These are phyloP conservation scores for Cordyceps cicadae DNA, from an alignment of 2,329 filamentous ascomycete genomes.

Conservation along the genomic window DNA sequence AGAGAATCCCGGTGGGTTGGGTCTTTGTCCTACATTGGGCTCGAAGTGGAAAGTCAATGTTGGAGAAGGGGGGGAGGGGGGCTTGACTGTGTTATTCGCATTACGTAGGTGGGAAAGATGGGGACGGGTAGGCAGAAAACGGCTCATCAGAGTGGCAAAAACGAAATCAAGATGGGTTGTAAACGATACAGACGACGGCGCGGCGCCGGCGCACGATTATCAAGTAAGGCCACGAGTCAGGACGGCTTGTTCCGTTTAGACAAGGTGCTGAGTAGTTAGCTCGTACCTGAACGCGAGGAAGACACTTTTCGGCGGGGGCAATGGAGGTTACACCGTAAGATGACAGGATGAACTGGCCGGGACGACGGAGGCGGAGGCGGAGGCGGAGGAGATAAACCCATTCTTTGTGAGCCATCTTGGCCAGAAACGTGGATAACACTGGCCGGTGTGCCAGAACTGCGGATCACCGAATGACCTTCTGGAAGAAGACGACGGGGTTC, in stretches of 20 bases:
- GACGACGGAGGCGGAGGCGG: not conserved
- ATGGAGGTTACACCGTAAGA: not conserved
- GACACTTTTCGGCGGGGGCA: not conserved
- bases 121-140: not conserved
- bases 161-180: not conserved
- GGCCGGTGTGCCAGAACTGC: no score
- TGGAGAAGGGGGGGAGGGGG: no score
- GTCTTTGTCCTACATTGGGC: not conserved
- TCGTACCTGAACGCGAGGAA: no score
- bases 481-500: not conserved
- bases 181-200: not conserved
- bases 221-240: not conserved
- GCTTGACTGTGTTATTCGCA: not conserved
- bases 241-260: not conserved
- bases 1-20: no score
- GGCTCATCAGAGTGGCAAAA: not conserved
- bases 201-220: not conserved
- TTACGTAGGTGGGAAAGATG: not conserved
- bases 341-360: conserved; percentile 1
- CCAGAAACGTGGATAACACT: not conserved
- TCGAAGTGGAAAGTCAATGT: not conserved
- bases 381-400: not conserved
- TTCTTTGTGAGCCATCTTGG: not conserved
- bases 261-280: no score
- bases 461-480: not conserved